A percentile compares a stretch with the other conserved stretches of the same genome.
phyloP scores from a whole-genome alignment of 257 asterid genomes.

The Salvia rosmarinus region DNA sequence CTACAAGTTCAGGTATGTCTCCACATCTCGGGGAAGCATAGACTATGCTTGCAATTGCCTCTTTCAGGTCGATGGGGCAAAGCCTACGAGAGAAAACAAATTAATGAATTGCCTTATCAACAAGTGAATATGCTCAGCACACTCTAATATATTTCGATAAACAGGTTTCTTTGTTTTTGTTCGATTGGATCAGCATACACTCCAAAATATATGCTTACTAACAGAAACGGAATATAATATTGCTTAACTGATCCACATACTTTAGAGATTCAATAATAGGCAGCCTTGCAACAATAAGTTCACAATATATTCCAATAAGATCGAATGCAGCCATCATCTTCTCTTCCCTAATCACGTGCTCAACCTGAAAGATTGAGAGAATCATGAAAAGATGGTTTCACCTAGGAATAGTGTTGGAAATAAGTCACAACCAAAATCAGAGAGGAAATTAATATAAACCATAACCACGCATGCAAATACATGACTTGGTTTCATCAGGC shows the following conservation, averaged over 20 bases:
- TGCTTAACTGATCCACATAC: conserved; percentile 46
- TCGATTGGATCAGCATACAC: neutral
- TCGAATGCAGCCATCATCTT: conserved; percentile 89
- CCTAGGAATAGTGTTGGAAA: conserved; percentile 2
- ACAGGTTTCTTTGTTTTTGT: neutral
- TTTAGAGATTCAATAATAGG: conserved; percentile 78
- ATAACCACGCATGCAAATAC: neutral
- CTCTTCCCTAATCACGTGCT: conserved; percentile 88
- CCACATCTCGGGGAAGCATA: conserved; percentile 96
- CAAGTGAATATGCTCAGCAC: neutral
- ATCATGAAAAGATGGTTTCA: conserved; percentile 24
- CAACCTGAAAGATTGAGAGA: conserved; percentile 61
- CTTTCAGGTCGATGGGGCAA: conserved; percentile 94
- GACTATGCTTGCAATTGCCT: conserved; percentile 79
- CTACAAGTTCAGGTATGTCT: conserved; percentile 85
- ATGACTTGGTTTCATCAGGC: conserved; percentile 13
- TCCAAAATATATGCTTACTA: neutral
- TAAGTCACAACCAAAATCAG: neutral
- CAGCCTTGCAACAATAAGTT: conserved; percentile 79
- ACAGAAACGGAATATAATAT: conserved; percentile 4
- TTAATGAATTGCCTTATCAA: conserved; percentile 15
- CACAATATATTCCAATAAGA: conserved; percentile 73
- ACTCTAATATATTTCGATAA: too few species aligned
- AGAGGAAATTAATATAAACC: neutral
- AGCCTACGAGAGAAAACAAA: conserved; percentile 49